These are phyloP conservation scores for Mucor racemosus DNA, from an alignment of 371 early-diverging fungal species.

Conservation along the genomic window DNA sequence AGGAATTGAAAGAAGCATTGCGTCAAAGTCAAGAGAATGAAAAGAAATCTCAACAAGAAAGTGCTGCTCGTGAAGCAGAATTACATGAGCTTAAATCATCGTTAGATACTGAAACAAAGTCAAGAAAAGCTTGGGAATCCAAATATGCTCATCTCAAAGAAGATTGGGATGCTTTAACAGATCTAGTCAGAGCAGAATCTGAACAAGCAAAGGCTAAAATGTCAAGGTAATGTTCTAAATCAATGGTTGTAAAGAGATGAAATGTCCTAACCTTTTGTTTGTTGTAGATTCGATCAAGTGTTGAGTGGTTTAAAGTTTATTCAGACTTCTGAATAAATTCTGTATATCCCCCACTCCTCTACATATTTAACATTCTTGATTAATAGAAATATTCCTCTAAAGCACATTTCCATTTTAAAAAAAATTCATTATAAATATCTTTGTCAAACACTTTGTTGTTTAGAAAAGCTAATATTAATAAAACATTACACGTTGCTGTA, in stretches of 20 bases:
- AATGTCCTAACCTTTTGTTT: not conserved
- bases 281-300: constrained; percentile 29
- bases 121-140: constrained; percentile 16
- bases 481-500: too few species aligned
- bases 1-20: constrained; percentile 14
- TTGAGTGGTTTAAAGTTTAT: constrained; percentile 18
- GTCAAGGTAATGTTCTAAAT: constrained; percentile 20
- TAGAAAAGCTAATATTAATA: too few species aligned
- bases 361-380: too few species aligned
- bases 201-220: constrained; percentile 34
- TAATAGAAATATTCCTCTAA: too few species aligned
- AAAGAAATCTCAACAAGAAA: constrained; percentile 4
- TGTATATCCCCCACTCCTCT: not conserved
- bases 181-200: constrained; percentile 28
- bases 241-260: too few species aligned
- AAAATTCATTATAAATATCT: too few species aligned
- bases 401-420: too few species aligned
- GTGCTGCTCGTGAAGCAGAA: not conserved
- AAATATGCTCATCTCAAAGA: constrained; percentile 29
- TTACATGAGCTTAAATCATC: constrained; percentile 7
- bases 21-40: constrained; percentile 12
- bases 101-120: constrained; percentile 9
- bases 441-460: too few species aligned
- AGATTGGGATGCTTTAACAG: constrained; percentile 32
- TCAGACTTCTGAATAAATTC: not conserved